A percentile compares a stretch with the other conserved stretches of the same genome.
These are phyloP conservation scores for Kandelia obovata DNA, from an alignment of 345 rosid species.

Conservation along the genomic window DNA sequence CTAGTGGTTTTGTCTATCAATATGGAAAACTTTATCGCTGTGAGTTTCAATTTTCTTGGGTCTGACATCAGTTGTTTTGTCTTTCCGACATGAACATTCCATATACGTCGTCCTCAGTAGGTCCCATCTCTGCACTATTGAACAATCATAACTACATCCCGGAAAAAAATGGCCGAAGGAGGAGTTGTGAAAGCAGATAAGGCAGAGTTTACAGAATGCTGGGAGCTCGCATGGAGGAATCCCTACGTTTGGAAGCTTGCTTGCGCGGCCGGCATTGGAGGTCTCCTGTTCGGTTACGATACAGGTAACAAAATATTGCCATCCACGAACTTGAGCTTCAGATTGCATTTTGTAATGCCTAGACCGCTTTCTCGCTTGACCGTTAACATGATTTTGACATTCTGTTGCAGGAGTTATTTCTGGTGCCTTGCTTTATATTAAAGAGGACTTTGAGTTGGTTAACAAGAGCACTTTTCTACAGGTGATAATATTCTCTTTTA, in stretches of 20 bases:
- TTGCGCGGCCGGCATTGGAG: constrained; percentile 91
- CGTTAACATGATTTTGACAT: background rate
- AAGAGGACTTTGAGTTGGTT: constrained; percentile 60
- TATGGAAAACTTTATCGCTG: too few species aligned
- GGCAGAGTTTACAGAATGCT: constrained; percentile 79
- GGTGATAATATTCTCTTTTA: constrained; percentile 14
- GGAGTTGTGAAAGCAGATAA: constrained; percentile 49
- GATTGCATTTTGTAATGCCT: too few species aligned
- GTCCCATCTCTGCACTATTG: too few species aligned
- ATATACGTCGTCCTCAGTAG: too few species aligned
- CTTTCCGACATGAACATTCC: too few species aligned
- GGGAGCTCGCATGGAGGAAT: constrained; percentile 58
- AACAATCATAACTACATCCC: too few species aligned
- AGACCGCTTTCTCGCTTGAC: background rate
- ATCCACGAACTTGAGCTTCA: too few species aligned
- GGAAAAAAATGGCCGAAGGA: constrained; percentile 61
- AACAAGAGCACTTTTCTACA: constrained; percentile 62
- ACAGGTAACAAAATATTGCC: constrained; percentile 43
- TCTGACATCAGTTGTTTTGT: constrained; percentile 25
- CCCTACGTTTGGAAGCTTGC: constrained; percentile 87
- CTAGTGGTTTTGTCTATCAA: too few species aligned
- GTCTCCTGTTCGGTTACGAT: constrained; percentile 91
- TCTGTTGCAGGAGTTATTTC: constrained; percentile 64
- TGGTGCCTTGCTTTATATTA: constrained; percentile 76
- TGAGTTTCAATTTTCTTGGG: constrained; percentile 13